These are phyloP conservation scores for Talaromyces sp. DNA, from an alignment of 2,329 filamentous ascomycete species.

Conservation along the genomic window DNA sequence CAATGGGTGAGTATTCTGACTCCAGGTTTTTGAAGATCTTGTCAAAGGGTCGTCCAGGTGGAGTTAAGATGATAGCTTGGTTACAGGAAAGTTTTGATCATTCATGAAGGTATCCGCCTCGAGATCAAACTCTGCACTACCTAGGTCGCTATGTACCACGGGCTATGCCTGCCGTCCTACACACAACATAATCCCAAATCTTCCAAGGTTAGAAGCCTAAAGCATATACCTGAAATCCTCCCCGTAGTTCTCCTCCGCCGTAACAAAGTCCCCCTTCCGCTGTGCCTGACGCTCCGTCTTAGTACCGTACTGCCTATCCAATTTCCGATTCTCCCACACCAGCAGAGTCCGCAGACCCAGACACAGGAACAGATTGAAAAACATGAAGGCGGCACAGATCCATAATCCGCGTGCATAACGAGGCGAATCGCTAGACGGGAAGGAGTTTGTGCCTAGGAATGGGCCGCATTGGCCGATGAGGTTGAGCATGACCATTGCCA, in stretches of 20 bases:
- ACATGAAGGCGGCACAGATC: slow-evolving; percentile 58
- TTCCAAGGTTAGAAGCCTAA: slow-evolving; percentile 17
- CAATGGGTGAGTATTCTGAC: too few species aligned
- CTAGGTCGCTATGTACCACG: not conserved
- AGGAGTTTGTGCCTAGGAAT: slow-evolving; percentile 59
- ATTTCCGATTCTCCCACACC: slow-evolving; percentile 55
- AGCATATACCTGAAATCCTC: slow-evolving; percentile 35
- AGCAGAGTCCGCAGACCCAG: slow-evolving; percentile 51
- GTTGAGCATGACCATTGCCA: slow-evolving; percentile 62
- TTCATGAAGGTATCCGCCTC: too few species aligned
- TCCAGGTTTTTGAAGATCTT: too few species aligned
- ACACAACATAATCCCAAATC: too few species aligned
- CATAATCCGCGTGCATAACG: slow-evolving; percentile 52
- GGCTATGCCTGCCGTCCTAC: not conserved
- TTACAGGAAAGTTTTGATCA: too few species aligned
- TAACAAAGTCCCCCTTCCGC: slow-evolving; percentile 16
- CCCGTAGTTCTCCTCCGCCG: slow-evolving; percentile 39
- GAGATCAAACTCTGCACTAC: not conserved
- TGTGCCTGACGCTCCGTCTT: slow-evolving; percentile 13
- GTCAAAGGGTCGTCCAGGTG: too few species aligned
- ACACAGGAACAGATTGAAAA: slow-evolving; percentile 55
- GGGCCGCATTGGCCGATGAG: slow-evolving; percentile 62
- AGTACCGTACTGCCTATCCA: slow-evolving; percentile 48
- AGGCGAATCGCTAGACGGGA: slow-evolving; percentile 48
- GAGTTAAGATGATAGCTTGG: not conserved